Base-by-base conservation (phyloP, 495 filamentous ascomycete genomes). In the Neurospora terricola region DNA sequence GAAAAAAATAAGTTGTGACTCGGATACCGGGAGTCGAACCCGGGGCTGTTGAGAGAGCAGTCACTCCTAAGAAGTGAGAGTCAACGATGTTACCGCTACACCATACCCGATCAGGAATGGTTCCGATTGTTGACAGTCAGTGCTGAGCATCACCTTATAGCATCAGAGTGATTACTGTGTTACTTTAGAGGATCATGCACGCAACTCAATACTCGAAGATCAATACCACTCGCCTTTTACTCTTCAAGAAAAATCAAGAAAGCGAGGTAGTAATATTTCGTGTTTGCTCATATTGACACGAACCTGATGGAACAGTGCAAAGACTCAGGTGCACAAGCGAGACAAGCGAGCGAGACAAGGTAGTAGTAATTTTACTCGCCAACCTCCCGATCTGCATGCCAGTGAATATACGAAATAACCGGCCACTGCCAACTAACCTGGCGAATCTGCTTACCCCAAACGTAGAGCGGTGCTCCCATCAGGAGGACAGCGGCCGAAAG, bases 361-460 rank as follows among this genome's bases (percentile, higher is more conserved):
- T 21, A 21, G n/a, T 21, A 21, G n/a, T 3, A 11, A 48, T 7
- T 45, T 21, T 23, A 86, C 78, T 87, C 85, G 16, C 86, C 86
- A 69, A 86, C 83, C 77, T 86, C 86, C 1, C 85, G 78, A 78
- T 87, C 85, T 12, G 80, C 80, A 69, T 77, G 76, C 85, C 85
- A 86, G 69, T 84, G 83, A 4, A 84, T 82, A 76, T 82, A 85
- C 8, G 78, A 82, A 54, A 87, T 78, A 5, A 86, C 75, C 3
- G 71, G 62, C 87, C 87, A 88, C 36, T 80, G 69, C 82, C 84
- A 85, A 8, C 83, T 83, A 14, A 74, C 76, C 71, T 83, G 80
- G 6, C 86, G 80, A 23, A 89, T 80, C 42, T 40, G 38, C 77
- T 86, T 86, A 8, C 86, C 87, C 79, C 79, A 88, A 71, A 86